A percentile compares a stretch with the other conserved stretches of the same genome.
These are phyloP conservation scores for Trametes versicolor DNA, from an alignment of 1,284 basidiomycete species.

Conservation along the genomic window DNA sequence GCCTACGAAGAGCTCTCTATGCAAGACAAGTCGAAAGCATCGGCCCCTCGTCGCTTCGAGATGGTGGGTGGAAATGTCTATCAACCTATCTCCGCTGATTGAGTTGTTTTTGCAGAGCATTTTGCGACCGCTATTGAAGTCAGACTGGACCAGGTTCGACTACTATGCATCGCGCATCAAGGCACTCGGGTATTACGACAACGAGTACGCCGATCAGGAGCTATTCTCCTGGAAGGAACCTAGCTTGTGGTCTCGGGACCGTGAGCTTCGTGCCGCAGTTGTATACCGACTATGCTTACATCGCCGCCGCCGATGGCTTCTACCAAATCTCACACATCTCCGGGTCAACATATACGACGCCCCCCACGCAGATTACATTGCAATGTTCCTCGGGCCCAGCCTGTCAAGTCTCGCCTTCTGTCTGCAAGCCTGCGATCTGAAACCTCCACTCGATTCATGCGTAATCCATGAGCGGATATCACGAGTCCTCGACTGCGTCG, in stretches of 20 bases:
- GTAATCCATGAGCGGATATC: not conserved
- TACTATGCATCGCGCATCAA: slow-evolving; percentile 6
- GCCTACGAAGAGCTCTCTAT: not conserved
- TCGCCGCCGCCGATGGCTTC: not conserved
- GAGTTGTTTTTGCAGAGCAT: no score
- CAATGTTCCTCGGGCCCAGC: not conserved
- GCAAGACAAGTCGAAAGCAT: no score
- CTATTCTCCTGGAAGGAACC: not conserved
- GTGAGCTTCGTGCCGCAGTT: not conserved
- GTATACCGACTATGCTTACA: not conserved
- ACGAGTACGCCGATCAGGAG: slow-evolving; percentile 2
- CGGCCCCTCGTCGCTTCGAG: no score
- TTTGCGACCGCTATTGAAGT: not conserved
- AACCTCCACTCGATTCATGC: not conserved
- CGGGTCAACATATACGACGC: not conserved
- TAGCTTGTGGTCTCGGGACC: no score
- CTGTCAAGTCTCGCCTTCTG: not conserved
- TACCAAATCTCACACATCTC: slow-evolving; percentile 5
- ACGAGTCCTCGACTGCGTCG: not conserved
- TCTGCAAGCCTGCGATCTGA: not conserved
- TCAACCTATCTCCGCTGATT: no score
- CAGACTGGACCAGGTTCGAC: slow-evolving; percentile 13
- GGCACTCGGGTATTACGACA: slow-evolving; percentile 1
- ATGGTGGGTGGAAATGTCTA: not conserved
- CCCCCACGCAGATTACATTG: not conserved